phyloP scores from a whole-genome alignment of 768 basidiomycete genomes.

The Lyophyllum semitale region DNA sequence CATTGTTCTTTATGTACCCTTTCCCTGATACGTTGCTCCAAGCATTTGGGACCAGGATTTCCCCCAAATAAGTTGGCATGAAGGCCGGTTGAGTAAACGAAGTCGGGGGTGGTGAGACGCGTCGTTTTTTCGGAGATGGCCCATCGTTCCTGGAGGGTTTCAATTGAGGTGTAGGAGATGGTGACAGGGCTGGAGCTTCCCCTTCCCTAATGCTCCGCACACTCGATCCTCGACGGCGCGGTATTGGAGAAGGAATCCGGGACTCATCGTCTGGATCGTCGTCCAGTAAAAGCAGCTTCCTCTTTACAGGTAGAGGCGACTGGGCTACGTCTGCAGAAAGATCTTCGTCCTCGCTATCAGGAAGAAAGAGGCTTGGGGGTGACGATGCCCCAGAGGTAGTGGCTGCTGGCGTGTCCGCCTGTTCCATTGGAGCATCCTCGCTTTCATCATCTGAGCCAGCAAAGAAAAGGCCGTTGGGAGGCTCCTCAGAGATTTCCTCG shows the following conservation, averaged over 20 bases:
- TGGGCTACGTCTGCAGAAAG: not conserved
- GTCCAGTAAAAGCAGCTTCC: conserved; percentile 14
- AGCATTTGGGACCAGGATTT: conserved; percentile 68
- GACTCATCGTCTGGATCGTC: conserved; percentile 17
- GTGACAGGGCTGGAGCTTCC: conserved; percentile 20
- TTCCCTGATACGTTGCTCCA: conserved; percentile 80
- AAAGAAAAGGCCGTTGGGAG: conserved; percentile 54
- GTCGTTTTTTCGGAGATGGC: conserved; percentile 56
- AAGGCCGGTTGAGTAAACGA: conserved; percentile 14
- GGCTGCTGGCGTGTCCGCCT: conserved; percentile 13
- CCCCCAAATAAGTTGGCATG: conserved; percentile 59
- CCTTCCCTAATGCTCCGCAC: conserved; percentile 40
- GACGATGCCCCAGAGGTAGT: conserved; percentile 15
- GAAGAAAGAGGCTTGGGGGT: conserved; percentile 32
- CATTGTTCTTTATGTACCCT: conserved; percentile 67
- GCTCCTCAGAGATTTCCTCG: conserved; percentile 27
- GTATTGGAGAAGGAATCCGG: conserved; percentile 26
- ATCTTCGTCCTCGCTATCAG: conserved; percentile 36
- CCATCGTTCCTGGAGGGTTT: conserved; percentile 4
- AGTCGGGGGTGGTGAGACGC: conserved; percentile 35
- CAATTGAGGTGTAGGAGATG: conserved; percentile 11
- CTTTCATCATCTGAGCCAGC: conserved; percentile 59
- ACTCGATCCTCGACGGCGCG: conserved; percentile 39
- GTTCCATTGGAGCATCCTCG: conserved; percentile 24
- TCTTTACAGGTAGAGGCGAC: conserved; percentile 15